phyloP scores from a whole-genome alignment of 768 basidiomycete genomes.

The Steccherinum ochraceum region DNA sequence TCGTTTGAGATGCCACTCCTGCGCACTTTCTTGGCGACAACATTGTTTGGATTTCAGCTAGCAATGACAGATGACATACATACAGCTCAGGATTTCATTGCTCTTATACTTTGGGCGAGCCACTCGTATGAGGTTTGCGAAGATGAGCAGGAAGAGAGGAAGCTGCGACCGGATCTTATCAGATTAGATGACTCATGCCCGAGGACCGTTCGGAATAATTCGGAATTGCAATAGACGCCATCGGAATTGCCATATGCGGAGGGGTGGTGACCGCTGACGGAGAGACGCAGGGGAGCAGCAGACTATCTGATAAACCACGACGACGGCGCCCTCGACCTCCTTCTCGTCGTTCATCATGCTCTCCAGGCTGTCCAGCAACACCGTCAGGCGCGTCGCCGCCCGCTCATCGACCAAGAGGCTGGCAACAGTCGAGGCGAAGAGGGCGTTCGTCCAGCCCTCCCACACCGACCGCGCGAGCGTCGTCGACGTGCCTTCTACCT shows the following conservation, averaged over 20 bases:
- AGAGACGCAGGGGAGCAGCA: neutral
- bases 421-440: slow-evolving; percentile 25
- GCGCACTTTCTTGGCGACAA: too few relatives aligned
- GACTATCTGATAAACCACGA: neutral
- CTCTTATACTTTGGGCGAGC: too few relatives aligned
- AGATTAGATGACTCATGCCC: too few relatives aligned
- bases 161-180: too few relatives aligned
- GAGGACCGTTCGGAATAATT: neutral
- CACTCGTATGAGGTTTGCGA: too few relatives aligned
- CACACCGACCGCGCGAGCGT: slow-evolving; percentile 77
- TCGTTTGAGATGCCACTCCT: too few relatives aligned
- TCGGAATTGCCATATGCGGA: neutral
- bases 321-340: neutral
- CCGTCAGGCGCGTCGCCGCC: slow-evolving; percentile 17
- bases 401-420: slow-evolving; percentile 11
- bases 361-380: slow-evolving; percentile 20
- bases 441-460: slow-evolving; percentile 76
- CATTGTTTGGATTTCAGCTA: too few relatives aligned
- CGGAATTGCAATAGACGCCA: neutral
- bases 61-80: too few relatives aligned
- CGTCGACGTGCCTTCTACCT: slow-evolving; percentile 72
- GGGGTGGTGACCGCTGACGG: neutral
- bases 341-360: slow-evolving; percentile 21
- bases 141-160: too few relatives aligned
- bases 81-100: too few relatives aligned